These are phyloP conservation scores for Cornus kousa DNA, from an alignment of 148 eudicot species.

Conservation along the genomic window DNA sequence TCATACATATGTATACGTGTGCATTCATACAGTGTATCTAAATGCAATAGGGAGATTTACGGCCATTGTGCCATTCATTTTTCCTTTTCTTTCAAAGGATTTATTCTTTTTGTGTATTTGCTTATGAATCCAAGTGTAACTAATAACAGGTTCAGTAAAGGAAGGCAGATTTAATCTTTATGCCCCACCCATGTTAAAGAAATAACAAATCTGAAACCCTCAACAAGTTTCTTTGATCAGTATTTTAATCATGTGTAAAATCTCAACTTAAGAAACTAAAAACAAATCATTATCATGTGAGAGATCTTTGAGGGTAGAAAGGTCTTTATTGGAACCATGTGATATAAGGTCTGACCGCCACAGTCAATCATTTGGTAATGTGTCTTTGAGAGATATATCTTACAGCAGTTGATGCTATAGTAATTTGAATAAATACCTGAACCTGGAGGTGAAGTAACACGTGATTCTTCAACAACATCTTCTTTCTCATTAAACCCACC, in stretches of 20 bases:
- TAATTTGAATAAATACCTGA: conserved; percentile 34
- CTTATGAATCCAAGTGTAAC: too few species aligned
- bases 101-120: too few species aligned
- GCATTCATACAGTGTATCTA: too few species aligned
- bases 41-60: too few species aligned
- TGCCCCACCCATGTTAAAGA: not conserved
- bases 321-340: not conserved
- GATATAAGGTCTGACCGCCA: not conserved
- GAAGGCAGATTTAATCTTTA: not conserved
- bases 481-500: conserved; percentile 54
- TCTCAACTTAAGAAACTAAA: not conserved
- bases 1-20: too few species aligned
- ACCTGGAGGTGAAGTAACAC: conserved; percentile 33
- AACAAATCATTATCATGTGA: not conserved
- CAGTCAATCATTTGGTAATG: not conserved
- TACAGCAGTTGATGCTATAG: not conserved
- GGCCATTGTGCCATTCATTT: too few species aligned
- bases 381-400: not conserved
- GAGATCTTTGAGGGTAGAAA: not conserved
- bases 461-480: conserved; percentile 51
- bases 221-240: not conserved
- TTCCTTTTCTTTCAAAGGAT: too few species aligned
- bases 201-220: not conserved
- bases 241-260: not conserved
- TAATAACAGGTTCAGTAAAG: not conserved